Evolutionary conservation across 176 grass and related monocot genomes (phyloP), one percentile per base, ranked within the genome.

Genomic region (Oropetium thomaeum): DNA sequence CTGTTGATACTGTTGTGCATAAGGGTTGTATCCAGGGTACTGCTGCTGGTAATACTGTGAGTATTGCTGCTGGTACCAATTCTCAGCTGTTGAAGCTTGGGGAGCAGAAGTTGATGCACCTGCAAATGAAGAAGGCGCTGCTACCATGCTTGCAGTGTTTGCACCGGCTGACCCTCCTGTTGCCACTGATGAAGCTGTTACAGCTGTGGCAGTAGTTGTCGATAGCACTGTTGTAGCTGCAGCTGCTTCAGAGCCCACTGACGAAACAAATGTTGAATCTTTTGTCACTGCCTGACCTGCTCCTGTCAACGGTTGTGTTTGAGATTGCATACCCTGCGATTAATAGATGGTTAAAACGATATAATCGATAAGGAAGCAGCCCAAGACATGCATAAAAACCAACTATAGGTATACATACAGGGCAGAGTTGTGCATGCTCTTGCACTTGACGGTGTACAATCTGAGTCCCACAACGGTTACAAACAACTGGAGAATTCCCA

Each of bases 381-480:
- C 48, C 30, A 48, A 74, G 34, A 49, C 16, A 58, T 72, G 62
- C 19, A 49, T 33, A 68, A 8, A 3, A 76, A 80, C n/a, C 64
- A 11, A 72, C 6, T 11, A n/a, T 57, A 57, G 9, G 23, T 57
- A 57, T 57, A 92, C 91, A 84, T 88, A 99, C 96, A 80, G 87
- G 87, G 54, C 96, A 99, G 41, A 92, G 71, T 73, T 99, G 92
- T 69, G 96, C 92, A 88, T 95, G 96, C 62, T 99, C 96, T 87
- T 90, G 92, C 64, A 99, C 96, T 90, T 99, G 96, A 32, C 87
- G 84, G 73, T 99, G 92, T 72, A 99, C 79, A 84, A 99, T 99
- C 67, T 99, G 92, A 67, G 76, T 80, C 71, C 77, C 87, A 73
- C 96, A 99, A 23, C 89, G 82, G 77, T 99, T 99, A 68, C 96